Evolutionary conservation across 192 early-diverging fungal genomes (phyloP).

Genomic region (Coemansia sp.): DNA sequence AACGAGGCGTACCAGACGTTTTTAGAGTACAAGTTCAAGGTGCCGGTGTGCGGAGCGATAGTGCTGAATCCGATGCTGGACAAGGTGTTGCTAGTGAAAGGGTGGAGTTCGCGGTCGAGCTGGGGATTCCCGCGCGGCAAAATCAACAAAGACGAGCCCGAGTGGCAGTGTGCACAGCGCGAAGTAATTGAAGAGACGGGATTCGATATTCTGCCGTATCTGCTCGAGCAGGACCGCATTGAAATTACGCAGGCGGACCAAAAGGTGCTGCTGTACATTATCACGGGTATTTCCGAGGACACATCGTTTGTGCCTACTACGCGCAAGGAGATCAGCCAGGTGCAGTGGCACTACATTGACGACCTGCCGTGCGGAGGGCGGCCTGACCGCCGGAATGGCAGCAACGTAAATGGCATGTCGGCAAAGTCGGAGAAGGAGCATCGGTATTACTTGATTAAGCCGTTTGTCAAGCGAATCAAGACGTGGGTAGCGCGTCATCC

Average conservation of each 20-base stretch:
- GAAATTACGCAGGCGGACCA: slow-evolving; percentile 90
- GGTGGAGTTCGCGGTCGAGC: slow-evolving; percentile 82
- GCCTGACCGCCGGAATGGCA: slow-evolving; percentile 41
- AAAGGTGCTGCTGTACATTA: slow-evolving; percentile 86
- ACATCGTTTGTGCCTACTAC: slow-evolving; percentile 80
- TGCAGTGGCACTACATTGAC: slow-evolving; percentile 67
- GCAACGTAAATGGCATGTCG: slow-evolving; percentile 4
- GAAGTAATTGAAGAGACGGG: slow-evolving; percentile 97
- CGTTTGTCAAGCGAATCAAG: slow-evolving; percentile 62
- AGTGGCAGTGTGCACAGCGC: slow-evolving; percentile 83
- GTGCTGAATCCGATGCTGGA: slow-evolving; percentile 80
- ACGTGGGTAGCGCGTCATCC: slow-evolving; percentile 40
- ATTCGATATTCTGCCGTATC: slow-evolving; percentile 74
- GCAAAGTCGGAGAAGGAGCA: slow-evolving; percentile 46
- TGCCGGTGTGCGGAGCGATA: slow-evolving; percentile 97
- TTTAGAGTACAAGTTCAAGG: slow-evolving; percentile 92
- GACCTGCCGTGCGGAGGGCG: slow-evolving; percentile 58
- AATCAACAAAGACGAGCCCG: slow-evolving; percentile 95
- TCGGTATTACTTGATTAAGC: slow-evolving; percentile 72
- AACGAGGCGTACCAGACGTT: slow-evolving; percentile 89
- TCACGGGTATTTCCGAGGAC: slow-evolving; percentile 79
- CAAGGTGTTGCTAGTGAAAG: slow-evolving; percentile 83
- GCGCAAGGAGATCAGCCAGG: slow-evolving; percentile 91
- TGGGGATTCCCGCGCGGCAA: slow-evolving; percentile 99
- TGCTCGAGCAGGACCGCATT: slow-evolving; percentile 77